These are phyloP conservation scores for Colletotrichum orchidophilum DNA, from an alignment of 2,329 filamentous ascomycete species.

Conservation along the genomic window DNA sequence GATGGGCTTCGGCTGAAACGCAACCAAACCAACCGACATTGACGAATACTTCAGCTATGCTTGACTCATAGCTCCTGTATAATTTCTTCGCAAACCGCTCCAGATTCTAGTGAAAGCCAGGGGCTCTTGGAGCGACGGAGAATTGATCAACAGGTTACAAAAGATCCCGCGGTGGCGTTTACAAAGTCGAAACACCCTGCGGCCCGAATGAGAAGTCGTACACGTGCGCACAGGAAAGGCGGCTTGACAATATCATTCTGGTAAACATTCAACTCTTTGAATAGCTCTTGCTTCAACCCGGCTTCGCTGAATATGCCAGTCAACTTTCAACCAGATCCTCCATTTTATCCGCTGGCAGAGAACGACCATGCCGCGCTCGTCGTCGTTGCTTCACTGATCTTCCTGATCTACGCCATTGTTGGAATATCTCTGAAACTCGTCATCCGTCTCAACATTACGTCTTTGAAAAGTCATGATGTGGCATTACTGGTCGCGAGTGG, in stretches of 20 bases:
- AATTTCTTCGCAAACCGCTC: neutral
- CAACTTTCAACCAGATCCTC: neutral
- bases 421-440: constrained; percentile 4
- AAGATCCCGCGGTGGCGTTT: neutral
- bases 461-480: constrained; percentile 1
- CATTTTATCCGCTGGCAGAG: neutral
- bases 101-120: neutral
- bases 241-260: neutral
- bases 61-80: neutral
- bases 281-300: too few relatives aligned
- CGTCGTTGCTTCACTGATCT: neutral
- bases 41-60: too few relatives aligned
- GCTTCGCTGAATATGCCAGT: neutral
- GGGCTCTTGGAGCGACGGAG: neutral
- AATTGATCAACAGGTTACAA: neutral
- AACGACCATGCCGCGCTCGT: neutral
- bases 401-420: constrained; percentile 1
- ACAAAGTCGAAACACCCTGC: neutral
- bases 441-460: constrained; percentile 15
- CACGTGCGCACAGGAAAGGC: too few relatives aligned
- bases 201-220: neutral
- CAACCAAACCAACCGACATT: neutral
- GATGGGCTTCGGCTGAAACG: too few relatives aligned
- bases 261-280: neutral
- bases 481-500: neutral